Evolutionary conservation across 208 protist species (phyloP), one percentile per base, ranked within the genome.

Genomic region (Tetramitus jugosus): DNA sequence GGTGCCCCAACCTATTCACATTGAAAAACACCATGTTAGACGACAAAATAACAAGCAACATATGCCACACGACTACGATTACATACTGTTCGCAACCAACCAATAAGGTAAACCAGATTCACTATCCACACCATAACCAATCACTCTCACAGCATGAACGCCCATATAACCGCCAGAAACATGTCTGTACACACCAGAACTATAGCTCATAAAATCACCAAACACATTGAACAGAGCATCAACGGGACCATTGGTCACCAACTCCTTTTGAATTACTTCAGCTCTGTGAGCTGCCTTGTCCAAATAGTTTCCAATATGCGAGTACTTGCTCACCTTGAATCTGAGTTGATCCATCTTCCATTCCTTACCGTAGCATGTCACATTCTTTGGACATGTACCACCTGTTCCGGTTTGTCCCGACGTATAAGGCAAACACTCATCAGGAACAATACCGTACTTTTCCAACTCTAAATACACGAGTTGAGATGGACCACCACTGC

Each of bases 61-160:
- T 43, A 90, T 81, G 76, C 91, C 84, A 65, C 92, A 91, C 91
- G 90, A 95, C 75, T 89, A 85, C 0, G 64, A 31, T 82, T 91
- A 90, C 92, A 90, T 93, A 82, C 87, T 91, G 87, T 95, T 95
- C 29, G 86, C 88, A 76, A 95, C 84, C 76, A 89, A 88, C 92
- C 92, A 95, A 87, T 94, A 95, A 76, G 80, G 77, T 40, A 83
- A 65, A 37, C 87, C 88, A 79, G 88, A 80, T 76, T 87, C 74
- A 56, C 81, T 79, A n/a, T 53, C 91, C 91, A 90, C 91, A 95
- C 65, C 7, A 23, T 53, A 7, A 68, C 92, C 91, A 67, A 94
- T 84, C 60, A 96, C 76, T 69, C 84, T 82, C 79, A 96, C 88
- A 49, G 91, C 91, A 79, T 94, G 92, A 69, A 87, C 89, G 61